Conservation (phyloP, 345 rosid species). For the Fremontodendron californicum region DNA sequence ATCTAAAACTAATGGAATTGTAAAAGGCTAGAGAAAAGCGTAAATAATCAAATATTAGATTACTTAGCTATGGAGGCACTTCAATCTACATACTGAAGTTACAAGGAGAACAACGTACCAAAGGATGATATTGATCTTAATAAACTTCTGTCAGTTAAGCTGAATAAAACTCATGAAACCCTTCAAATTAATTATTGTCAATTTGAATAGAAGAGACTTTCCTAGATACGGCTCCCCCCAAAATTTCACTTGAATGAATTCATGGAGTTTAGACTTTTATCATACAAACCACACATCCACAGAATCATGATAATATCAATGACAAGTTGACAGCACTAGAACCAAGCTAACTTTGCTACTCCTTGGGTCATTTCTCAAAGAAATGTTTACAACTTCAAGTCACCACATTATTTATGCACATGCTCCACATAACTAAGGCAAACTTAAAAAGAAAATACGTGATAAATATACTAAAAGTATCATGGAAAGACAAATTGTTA, state of each 20-base stretch:
- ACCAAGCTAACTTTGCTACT: background rate
- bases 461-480: background rate
- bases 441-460: background rate
- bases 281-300: background rate
- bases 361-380: background rate
- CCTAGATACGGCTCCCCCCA: background rate
- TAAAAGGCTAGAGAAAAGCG: background rate
- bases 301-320: background rate
- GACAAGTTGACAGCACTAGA: background rate
- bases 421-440: background rate
- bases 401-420: background rate
- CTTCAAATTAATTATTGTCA: background rate
- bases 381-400: background rate
- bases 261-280: background rate
- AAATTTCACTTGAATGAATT: background rate
- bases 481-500: background rate
- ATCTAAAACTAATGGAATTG: background rate
- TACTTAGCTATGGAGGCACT: background rate
- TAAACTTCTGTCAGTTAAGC: background rate
- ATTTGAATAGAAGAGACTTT: background rate
- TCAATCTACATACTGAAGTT: background rate
- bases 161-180: background rate
- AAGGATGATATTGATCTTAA: background rate
- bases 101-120: background rate
- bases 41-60: background rate